A percentile compares a stretch with the other conserved stretches of the same genome.
phyloP scores from a whole-genome alignment of 768 basidiomycete species.

The Psilocybe subaeruginosa region DNA sequence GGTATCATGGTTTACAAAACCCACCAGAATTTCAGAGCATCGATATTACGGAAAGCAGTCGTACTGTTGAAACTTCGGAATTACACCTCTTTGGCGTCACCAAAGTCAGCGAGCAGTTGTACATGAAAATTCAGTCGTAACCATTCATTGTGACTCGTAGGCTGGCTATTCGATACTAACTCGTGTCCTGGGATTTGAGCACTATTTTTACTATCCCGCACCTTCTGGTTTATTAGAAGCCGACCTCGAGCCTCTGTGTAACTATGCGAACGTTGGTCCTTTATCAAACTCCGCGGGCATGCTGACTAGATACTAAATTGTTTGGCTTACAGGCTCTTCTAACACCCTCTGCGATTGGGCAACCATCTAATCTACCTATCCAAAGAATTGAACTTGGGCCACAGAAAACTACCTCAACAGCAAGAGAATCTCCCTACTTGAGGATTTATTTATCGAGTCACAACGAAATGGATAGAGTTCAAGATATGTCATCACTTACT shows the following conservation, averaged over 20 bases:
- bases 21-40: slow-evolving; percentile 30
- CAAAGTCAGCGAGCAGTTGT: slow-evolving; percentile 18
- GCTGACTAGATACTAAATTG: background rate
- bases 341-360: background rate
- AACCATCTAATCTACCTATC: slow-evolving; percentile 32
- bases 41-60: slow-evolving; percentile 24
- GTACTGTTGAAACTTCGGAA: slow-evolving; percentile 14
- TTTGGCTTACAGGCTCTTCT: background rate
- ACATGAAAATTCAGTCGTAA: background rate
- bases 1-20: background rate
- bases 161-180: slow-evolving; percentile 86
- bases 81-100: slow-evolving; percentile 30
- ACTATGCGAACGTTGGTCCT: slow-evolving; percentile 71
- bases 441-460: slow-evolving; percentile 76
- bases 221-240: slow-evolving; percentile 73
- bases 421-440: slow-evolving; percentile 72
- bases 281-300: background rate
- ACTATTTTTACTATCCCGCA: slow-evolving; percentile 89
- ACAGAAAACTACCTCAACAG: slow-evolving; percentile 77
- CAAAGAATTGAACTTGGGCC: slow-evolving; percentile 55
- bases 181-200: slow-evolving; percentile 76
- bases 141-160: slow-evolving; percentile 35
- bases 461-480: slow-evolving; percentile 70
- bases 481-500: slow-evolving; percentile 64
- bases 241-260: slow-evolving; percentile 63